Base-by-base conservation (phyloP, 768 basidiomycete genomes). In the Gloeophyllum trabeum region DNA sequence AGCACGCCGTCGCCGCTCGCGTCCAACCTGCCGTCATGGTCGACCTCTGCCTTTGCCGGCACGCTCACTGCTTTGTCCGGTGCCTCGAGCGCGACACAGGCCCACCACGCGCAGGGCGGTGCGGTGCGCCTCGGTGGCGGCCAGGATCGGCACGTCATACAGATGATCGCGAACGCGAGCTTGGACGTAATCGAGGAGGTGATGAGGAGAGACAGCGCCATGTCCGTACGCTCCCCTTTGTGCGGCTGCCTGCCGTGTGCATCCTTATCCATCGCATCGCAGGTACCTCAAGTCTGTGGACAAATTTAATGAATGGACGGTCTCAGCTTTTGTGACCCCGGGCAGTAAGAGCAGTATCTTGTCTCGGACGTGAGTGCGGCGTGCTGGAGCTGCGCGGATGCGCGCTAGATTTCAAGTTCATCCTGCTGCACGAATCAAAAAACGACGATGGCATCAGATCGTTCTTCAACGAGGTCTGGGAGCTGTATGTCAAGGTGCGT, bases 231-330 rank as follows among this genome's bases (percentile, higher is more conserved):
- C 16, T 28, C 13, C 19, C 28, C 22, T 49, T n/a, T n/a, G n/a
- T n/a, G n/a, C 39, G 34, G 37, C 43, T 35, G 40, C 5, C 37
- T 47, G 28, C 39, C 22, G 3, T 45, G 45, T 48, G 24, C 14
- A 36, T 44, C 42, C 44, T 57, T 41, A 51, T 42, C 42, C 41
- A 44, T 46, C 18, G 57, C 40, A 20, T 20, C 35, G 30, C 55
- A 98, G 96, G 85, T 97, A 97, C 61, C 70, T 97, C 43, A 94
- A 93, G 57, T 76, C 81, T 14, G 80, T 98, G 45, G 96, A 99
- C 71, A 89, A 84, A 65, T 96, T 97, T 64, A 97, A 98, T 55
- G 96, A 98, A 58, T 99, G 96, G 96, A 93, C 80, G 2, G 81
- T 98, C 16, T 98, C 96, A 13, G 91, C 88, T 23, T 98, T 97